Conservation (phyloP, 1,139 yeast genomes). For the Candida mesenterica region DNA sequence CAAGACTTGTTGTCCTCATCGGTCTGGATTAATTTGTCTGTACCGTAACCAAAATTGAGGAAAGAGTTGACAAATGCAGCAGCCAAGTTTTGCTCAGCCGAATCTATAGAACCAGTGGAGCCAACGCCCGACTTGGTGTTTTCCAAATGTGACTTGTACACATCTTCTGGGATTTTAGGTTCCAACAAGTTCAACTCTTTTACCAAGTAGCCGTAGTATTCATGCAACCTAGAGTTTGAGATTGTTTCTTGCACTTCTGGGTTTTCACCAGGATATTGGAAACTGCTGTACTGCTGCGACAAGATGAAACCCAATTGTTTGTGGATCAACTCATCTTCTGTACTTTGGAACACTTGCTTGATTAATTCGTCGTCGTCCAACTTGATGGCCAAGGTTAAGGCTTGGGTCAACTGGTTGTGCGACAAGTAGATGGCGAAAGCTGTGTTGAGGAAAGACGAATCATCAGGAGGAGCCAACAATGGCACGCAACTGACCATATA, state of each 20-base stretch:
- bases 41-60: slow-evolving; percentile 86
- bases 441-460: slow-evolving; percentile 77
- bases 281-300: slow-evolving; percentile 83
- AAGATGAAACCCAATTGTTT: slow-evolving; percentile 90
- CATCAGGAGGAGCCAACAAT: slow-evolving; percentile 93
- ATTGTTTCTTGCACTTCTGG: slow-evolving; percentile 84
- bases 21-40: slow-evolving; percentile 76
- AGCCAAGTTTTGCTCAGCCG: slow-evolving; percentile 96
- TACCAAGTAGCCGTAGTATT: slow-evolving; percentile 74
- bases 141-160: slow-evolving; percentile 88
- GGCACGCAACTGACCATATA: slow-evolving; percentile 97
- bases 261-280: slow-evolving; percentile 59
- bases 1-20: slow-evolving; percentile 73
- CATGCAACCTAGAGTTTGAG: slow-evolving; percentile 75
- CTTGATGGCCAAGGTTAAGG: slow-evolving; percentile 83
- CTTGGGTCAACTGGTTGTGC: slow-evolving; percentile 83
- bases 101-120: slow-evolving; percentile 71
- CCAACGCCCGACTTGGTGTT: slow-evolving; percentile 56
- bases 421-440: slow-evolving; percentile 86
- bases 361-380: slow-evolving; percentile 80
- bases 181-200: slow-evolving; percentile 85
- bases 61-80: slow-evolving; percentile 91
- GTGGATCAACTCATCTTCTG: slow-evolving; percentile 70
- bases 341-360: slow-evolving; percentile 71
- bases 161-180: slow-evolving; percentile 93